Evolutionary conservation across 805 yeast genomes (phyloP).

Genomic region (Pichia phayaonensis): DNA sequence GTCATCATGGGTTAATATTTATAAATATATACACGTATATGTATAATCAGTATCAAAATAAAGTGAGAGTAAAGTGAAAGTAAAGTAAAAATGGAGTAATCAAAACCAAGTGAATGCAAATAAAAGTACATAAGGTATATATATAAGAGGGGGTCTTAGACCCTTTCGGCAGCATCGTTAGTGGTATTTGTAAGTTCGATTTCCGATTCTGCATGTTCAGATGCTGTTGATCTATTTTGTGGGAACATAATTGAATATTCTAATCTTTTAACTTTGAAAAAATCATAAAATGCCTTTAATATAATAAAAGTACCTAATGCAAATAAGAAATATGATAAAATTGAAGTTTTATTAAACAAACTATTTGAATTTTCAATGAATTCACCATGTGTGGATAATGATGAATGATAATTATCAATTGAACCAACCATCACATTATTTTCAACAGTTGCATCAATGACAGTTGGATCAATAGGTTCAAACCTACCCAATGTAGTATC

Average conservation of each 20-base stretch:
- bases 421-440: slow-evolving; percentile 20
- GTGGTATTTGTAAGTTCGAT: neutral
- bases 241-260: slow-evolving; percentile 46
- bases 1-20: slow-evolving; percentile 36
- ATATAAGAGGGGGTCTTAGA: neutral
- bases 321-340: slow-evolving; percentile 56
- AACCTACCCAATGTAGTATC: slow-evolving; percentile 29
- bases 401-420: slow-evolving; percentile 23
- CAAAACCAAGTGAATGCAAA: neutral
- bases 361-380: slow-evolving; percentile 3
- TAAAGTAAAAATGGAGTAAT: too few species aligned
- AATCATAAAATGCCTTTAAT: slow-evolving; percentile 63
- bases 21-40: too few species aligned
- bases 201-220: neutral
- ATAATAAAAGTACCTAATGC: slow-evolving; percentile 61
- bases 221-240: neutral
- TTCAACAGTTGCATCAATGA: slow-evolving; percentile 33
- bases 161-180: neutral
- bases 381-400: slow-evolving; percentile 11
- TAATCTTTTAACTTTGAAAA: slow-evolving; percentile 65
- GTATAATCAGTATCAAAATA: neutral
- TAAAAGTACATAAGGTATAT: neutral
- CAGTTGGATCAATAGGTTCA: slow-evolving; percentile 52
- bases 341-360: slow-evolving; percentile 27
- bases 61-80: neutral